A percentile compares a stretch with the other conserved stretches of the same genome.
Conservation (phyloP, 140 eudicot genomes). For the Senecio squalidus region DNA sequence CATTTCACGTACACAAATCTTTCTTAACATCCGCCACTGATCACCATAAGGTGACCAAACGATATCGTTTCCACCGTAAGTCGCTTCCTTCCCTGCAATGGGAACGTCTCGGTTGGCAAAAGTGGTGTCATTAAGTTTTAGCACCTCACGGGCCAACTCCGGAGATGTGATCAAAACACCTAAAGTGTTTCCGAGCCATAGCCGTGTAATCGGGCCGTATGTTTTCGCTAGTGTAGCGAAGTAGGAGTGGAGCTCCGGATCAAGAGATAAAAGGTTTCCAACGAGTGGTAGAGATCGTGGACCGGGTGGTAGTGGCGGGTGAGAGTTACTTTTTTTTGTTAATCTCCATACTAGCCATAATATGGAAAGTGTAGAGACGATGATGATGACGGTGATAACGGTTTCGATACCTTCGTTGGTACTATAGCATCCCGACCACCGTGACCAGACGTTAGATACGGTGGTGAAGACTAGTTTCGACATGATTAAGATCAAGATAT, state of each 20-base stretch:
- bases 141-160: conserved; percentile 51
- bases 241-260: conserved; percentile 64
- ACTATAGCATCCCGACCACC: conserved; percentile 22
- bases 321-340: neutral
- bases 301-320: conserved; percentile 60
- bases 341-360: conserved; percentile 27
- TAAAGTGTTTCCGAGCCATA: conserved; percentile 48
- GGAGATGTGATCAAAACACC: conserved; percentile 57
- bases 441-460: conserved; percentile 13
- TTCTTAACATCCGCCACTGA: conserved; percentile 68
- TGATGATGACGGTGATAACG: conserved; percentile 4
- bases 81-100: conserved; percentile 33
- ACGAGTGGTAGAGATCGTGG: conserved; percentile 59
- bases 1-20: conserved; percentile 64
- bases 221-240: conserved; percentile 38
- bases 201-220: conserved; percentile 50
- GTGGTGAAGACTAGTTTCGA: neutral
- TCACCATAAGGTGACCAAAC: conserved; percentile 60
- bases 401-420: neutral
- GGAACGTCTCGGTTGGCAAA: conserved; percentile 81
- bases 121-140: conserved; percentile 47
- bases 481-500: neutral
- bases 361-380: conserved; percentile 10
- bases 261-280: conserved; percentile 64
- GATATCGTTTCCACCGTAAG: conserved; percentile 56